phyloP scores from a whole-genome alignment of 441 rosid genomes.

The Corymbia calophylla region DNA sequence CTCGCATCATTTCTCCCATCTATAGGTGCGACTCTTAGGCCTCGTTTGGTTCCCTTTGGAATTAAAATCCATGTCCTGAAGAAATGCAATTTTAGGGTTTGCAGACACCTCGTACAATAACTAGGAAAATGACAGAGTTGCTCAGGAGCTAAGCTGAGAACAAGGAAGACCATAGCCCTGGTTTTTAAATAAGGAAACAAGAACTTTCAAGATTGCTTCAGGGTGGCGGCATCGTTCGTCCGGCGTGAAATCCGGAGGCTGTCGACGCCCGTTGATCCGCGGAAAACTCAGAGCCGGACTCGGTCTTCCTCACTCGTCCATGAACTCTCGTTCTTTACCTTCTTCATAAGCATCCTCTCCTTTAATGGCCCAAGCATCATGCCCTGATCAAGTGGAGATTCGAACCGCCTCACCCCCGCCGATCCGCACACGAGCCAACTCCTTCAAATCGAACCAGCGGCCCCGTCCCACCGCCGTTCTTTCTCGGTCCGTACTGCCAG shows the following conservation, averaged over 20 bases:
- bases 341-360: not conserved
- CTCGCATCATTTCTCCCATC: not conserved
- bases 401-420: not conserved
- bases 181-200: not conserved
- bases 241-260: not conserved
- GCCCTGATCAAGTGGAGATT: not conserved
- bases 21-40: not conserved
- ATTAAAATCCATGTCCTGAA: not conserved
- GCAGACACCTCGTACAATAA: not conserved
- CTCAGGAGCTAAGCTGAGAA: not conserved
- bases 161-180: not conserved
- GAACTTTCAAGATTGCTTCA: not conserved
- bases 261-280: not conserved
- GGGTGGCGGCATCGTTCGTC: not conserved
- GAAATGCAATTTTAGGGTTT: not conserved
- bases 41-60: not conserved
- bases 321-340: not conserved
- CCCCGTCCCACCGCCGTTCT: not conserved
- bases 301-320: not conserved
- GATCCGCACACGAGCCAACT: not conserved
- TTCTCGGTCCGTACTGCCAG: conserved; percentile 18
- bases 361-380: not conserved
- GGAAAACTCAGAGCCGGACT: not conserved
- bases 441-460: not conserved
- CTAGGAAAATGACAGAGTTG: not conserved